Conservation (phyloP, 768 basidiomycete genomes). For the Podaxis mareebaensis region DNA sequence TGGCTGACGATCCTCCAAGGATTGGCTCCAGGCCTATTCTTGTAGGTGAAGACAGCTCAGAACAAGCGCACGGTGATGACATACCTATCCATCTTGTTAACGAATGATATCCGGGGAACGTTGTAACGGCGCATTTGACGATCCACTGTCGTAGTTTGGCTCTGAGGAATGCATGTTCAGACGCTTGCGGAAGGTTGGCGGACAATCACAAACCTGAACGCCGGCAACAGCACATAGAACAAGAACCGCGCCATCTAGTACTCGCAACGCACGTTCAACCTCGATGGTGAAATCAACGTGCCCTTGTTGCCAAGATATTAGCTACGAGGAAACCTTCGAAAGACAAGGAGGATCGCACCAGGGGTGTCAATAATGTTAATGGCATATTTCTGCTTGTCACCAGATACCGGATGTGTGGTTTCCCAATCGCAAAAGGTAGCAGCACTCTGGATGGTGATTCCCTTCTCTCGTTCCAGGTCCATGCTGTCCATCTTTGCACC, state of each 20-base stretch:
- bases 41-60: not conserved
- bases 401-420: conserved; percentile 57
- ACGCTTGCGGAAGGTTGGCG: not conserved
- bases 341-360: conserved; percentile 44
- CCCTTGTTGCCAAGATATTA: conserved; percentile 46
- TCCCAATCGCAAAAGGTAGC: conserved; percentile 99
- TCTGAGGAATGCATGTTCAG: conserved; percentile 43
- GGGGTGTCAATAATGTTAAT: conserved; percentile 99
- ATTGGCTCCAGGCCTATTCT: conserved; percentile 86
- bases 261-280: conserved; percentile 94
- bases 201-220: conserved; percentile 63
- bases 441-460: conserved; percentile 98
- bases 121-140: conserved; percentile 98
- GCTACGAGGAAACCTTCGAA: not conserved
- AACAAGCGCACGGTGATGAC: conserved; percentile 10
- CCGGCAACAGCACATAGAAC: conserved; percentile 97
- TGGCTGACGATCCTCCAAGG: conserved; percentile 95
- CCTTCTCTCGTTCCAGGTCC: conserved; percentile 98
- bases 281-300: conserved; percentile 99
- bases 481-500: conserved; percentile 99
- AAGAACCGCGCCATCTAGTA: conserved; percentile 94
- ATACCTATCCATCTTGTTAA: conserved; percentile 98
- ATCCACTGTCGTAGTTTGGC: conserved; percentile 98
- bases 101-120: conserved; percentile 93
- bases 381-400: conserved; percentile 77